Conservation (phyloP, 345 rosid species). For the Kernera saxatilis region DNA sequence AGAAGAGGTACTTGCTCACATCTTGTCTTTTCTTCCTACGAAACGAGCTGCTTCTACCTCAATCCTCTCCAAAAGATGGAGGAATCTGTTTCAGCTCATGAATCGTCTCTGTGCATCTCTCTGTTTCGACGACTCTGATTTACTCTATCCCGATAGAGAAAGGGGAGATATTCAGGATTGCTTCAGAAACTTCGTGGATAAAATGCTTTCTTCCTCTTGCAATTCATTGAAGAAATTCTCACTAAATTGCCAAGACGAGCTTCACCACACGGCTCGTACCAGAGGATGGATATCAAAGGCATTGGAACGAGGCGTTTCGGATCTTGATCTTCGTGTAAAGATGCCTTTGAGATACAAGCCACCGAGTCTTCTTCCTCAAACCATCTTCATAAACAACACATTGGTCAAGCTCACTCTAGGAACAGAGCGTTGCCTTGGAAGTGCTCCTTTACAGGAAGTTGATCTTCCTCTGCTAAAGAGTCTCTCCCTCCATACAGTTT, state of each 20-base stretch:
- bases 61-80: background rate
- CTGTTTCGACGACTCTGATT: background rate
- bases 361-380: background rate
- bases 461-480: background rate
- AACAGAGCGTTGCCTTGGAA: background rate
- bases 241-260: background rate
- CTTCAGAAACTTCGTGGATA: background rate
- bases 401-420: background rate
- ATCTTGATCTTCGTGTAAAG: background rate
- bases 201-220: background rate
- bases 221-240: background rate
- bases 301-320: background rate
- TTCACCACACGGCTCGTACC: background rate
- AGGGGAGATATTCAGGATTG: no score
- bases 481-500: background rate
- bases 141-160: background rate
- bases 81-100: background rate
- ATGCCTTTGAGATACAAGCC: background rate
- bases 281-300: background rate
- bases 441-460: background rate
- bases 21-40: background rate
- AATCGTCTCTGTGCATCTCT: background rate
- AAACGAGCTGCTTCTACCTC: background rate
- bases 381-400: background rate
- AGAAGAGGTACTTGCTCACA: background rate